Conservation (phyloP, 1,284 basidiomycete species). For the Irpex sp. region DNA sequence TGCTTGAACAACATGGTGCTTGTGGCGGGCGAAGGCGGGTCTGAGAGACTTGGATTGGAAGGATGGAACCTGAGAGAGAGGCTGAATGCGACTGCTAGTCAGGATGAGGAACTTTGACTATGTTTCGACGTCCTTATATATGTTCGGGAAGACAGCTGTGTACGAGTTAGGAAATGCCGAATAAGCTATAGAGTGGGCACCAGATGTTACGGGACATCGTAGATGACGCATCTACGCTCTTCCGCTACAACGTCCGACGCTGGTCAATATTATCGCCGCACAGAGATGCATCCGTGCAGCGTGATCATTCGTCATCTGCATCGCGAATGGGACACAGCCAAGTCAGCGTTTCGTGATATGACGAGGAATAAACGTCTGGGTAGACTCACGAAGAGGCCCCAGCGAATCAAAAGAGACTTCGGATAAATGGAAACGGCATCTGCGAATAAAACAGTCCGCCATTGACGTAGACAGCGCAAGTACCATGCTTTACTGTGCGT, state of each 20-base stretch:
- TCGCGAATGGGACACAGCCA: background rate
- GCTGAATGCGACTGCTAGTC: background rate
- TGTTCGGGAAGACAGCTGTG: background rate
- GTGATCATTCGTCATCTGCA: background rate
- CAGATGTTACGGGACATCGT: background rate
- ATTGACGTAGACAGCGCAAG: no score
- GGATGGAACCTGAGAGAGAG: background rate
- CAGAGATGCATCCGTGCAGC: background rate
- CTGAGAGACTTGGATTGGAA: background rate
- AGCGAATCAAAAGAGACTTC: background rate
- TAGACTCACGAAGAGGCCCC: background rate
- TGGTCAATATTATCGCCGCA: background rate
- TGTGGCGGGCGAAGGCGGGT: background rate
- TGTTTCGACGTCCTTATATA: background rate
- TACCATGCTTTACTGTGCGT: no score
- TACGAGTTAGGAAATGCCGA: background rate
- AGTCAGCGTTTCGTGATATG: background rate
- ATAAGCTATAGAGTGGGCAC: background rate
- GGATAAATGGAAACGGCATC: no score
- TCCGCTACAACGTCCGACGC: background rate
- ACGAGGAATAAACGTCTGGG: background rate
- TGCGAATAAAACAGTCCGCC: no score
- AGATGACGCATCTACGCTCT: background rate
- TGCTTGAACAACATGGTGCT: constrained; percentile 26
- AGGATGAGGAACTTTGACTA: background rate